A percentile compares a stretch with the other conserved stretches of the same genome.
phyloP scores from a whole-genome alignment of 257 asterid genomes.

The Nicotiana sylvestris region DNA sequence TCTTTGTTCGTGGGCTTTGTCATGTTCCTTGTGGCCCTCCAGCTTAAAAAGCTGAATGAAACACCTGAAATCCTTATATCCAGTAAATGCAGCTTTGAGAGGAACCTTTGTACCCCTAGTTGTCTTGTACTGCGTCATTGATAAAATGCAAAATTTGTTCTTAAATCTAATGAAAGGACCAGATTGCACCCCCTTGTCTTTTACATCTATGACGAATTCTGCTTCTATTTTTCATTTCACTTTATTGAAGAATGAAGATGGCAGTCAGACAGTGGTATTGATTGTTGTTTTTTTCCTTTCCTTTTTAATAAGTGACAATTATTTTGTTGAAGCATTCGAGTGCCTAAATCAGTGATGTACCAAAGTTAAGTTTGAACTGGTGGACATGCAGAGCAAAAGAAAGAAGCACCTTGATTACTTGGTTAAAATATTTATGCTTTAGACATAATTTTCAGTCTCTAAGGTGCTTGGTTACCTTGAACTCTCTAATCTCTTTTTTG shows the following conservation, averaged over 20 bases:
- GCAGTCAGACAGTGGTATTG: neutral
- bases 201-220: neutral
- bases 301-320: neutral
- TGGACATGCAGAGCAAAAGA: neutral
- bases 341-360: neutral
- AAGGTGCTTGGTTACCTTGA: neutral
- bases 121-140: conserved; percentile 13
- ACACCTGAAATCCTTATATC: conserved; percentile 12
- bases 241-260: neutral
- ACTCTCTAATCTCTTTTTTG: neutral
- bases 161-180: neutral
- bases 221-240: neutral
- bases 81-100: conserved; percentile 13
- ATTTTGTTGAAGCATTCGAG: neutral
- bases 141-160: neutral
- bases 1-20: neutral
- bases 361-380: neutral
- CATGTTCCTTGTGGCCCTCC: conserved; percentile 1
- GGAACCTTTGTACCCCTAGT: conserved; percentile 7
- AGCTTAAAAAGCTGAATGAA: conserved; percentile 6
- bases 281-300: neutral
- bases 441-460: neutral
- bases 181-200: neutral
- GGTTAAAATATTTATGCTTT: too few relatives aligned
- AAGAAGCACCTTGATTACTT: neutral